A percentile compares a stretch with the other conserved stretches of the same genome.
These are phyloP conservation scores for Diaporthe sp. DNA, from an alignment of 2,329 filamentous ascomycete species.

Conservation along the genomic window DNA sequence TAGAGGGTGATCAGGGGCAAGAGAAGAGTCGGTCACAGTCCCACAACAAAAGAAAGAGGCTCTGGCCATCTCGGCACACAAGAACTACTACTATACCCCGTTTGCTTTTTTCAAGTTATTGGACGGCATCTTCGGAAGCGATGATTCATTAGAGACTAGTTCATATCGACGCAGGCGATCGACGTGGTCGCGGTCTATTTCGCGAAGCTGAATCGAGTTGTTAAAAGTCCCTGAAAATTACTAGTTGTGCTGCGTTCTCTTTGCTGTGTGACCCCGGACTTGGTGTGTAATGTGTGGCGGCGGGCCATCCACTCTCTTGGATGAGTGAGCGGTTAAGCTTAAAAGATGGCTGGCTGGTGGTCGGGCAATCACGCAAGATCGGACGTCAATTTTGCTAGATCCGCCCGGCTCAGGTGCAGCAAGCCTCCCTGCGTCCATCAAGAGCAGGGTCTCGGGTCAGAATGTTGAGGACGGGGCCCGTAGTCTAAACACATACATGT, in stretches of 20 bases:
- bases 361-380: constrained; percentile 3
- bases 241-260: neutral
- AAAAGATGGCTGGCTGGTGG: constrained; percentile 8
- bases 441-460: neutral
- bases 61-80: constrained; percentile 17
- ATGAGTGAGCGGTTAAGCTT: neutral
- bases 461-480: neutral
- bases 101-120: constrained; percentile 11
- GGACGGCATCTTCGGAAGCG: constrained; percentile 21
- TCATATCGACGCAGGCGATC: constrained; percentile 22
- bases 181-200: constrained; percentile 13
- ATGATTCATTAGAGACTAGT: constrained; percentile 21
- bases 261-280: constrained; percentile 2
- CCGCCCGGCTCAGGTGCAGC: neutral
- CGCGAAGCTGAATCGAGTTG: constrained; percentile 7
- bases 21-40: constrained; percentile 11
- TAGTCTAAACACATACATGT: neutral
- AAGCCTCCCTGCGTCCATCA: neutral
- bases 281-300: neutral
- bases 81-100: constrained; percentile 25
- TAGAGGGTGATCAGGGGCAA: constrained; percentile 8
- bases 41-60: constrained; percentile 4
- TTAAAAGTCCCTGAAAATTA: neutral
- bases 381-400: neutral
- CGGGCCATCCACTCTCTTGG: neutral